Percentiles rank a stretch among this genome's conserved stretches.
Evolutionary conservation across 345 rosid genomes (phyloP).

Genomic region (Acer campestre): DNA sequence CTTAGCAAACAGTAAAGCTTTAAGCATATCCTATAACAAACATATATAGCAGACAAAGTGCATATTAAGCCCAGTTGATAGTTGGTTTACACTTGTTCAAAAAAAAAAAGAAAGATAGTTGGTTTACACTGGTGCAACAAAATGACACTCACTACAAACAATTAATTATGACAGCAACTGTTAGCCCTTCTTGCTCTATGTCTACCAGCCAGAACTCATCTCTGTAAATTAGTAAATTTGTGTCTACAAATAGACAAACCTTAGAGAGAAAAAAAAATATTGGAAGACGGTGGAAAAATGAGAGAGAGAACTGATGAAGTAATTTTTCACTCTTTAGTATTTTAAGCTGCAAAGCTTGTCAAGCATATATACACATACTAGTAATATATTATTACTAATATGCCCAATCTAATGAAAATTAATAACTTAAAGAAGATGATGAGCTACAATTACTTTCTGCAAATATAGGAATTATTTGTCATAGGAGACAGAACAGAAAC

Average conservation of each 20-base stretch:
- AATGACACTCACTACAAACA: not conserved
- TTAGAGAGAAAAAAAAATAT: not conserved
- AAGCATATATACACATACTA: not conserved
- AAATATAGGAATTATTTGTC: not conserved
- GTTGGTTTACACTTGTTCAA: not conserved
- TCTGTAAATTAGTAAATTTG: not conserved
- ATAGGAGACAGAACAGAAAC: not conserved
- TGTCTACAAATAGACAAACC: not conserved
- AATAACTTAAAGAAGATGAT: slow-evolving; percentile 1
- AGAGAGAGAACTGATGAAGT: not conserved
- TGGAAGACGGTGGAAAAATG: not conserved
- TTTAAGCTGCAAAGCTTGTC: not conserved
- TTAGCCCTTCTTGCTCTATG: not conserved
- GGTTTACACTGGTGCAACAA: not conserved
- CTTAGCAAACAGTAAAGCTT: not conserved
- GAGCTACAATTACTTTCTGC: not conserved
- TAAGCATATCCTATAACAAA: not conserved
- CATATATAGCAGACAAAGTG: not conserved
- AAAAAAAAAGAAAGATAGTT: not conserved
- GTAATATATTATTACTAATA: not conserved
- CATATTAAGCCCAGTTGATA: not conserved
- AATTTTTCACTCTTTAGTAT: not conserved
- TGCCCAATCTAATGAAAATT: not conserved
- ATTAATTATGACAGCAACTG: not conserved
- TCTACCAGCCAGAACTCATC: not conserved